These are phyloP conservation scores for Cytidiella melzeri DNA, from an alignment of 768 basidiomycete genomes.

Conservation along the genomic window DNA sequence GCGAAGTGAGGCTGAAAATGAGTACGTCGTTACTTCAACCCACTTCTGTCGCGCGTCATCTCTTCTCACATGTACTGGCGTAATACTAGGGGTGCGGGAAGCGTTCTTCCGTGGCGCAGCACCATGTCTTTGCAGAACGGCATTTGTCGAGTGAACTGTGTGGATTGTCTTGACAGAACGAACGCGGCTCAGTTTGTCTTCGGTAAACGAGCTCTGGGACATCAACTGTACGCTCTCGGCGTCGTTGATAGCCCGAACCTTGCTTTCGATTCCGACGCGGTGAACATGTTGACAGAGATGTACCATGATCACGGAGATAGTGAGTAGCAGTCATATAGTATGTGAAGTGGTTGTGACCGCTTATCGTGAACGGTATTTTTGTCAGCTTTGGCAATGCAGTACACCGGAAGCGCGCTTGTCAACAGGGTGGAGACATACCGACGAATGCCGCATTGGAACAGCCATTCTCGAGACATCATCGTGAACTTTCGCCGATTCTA, in stretches of 20 bases:
- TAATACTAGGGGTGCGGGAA: constrained; percentile 21
- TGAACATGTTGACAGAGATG: constrained; percentile 98
- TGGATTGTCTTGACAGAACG: constrained; percentile 94
- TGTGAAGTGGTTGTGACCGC: neutral
- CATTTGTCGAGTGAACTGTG: constrained; percentile 90
- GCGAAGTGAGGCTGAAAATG: constrained; percentile 35
- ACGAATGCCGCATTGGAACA: constrained; percentile 95
- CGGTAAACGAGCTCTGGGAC: constrained; percentile 89
- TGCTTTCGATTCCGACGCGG: constrained; percentile 88
- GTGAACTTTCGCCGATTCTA: constrained; percentile 95
- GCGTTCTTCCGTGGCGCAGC: constrained; percentile 44
- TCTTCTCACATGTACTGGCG: neutral
- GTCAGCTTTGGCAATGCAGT: constrained; percentile 88
- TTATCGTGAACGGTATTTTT: neutral
- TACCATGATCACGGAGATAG: constrained; percentile 97
- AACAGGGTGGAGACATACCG: constrained; percentile 96
- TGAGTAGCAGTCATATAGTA: constrained; percentile 32
- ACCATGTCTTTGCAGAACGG: constrained; percentile 85
- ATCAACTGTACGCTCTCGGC: constrained; percentile 93
- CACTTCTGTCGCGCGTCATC: constrained; percentile 1
- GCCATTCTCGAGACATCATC: constrained; percentile 93
- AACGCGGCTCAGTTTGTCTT: constrained; percentile 97
- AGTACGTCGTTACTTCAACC: constrained; percentile 24
- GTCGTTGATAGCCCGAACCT: constrained; percentile 81
- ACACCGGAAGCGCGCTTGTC: constrained; percentile 93